Evolutionary conservation across 441 rosid species (phyloP), one percentile per base, ranked within the genome.

Genomic region (Pelargonium fulgidum): DNA sequence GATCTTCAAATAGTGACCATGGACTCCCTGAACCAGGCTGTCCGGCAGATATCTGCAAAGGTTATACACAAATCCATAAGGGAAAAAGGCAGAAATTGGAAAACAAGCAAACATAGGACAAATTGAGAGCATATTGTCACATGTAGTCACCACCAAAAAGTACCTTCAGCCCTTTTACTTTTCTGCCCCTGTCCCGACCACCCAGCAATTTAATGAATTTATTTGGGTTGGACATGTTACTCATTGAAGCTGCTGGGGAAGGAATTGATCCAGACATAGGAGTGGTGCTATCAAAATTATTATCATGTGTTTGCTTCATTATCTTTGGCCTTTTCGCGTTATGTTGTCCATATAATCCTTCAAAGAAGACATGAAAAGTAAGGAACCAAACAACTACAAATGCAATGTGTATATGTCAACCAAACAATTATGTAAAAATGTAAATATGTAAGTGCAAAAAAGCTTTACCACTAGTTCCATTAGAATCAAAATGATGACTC

Each of bases 1-100:
- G 99, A 75, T 96, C 99, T 79, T 96, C 99, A 80, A 93, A 91
- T 69, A 79, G 81, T 47, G 98, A 88, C 99, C 99, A 96, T 19
- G 89, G 86, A 86, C 88, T 85, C 79, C 89, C 97, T 76, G 83
- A 80, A 77, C 96, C 92, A 69, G 85, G 81, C 82, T 91, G 96
- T 72, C 84, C 87, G 72, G 87, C 75, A 80, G 92, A 77, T 58
- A 84, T 84, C 99, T 96, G 89, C 81, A 72, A 42, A 76, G 73
- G 33, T 70, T 54, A 74, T 65, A 67, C 62, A 73, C 73, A 73
- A 67, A 70, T 62, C 64, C 69, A 70, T 52, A 73, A 42, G 50
- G 68, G 14, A 56, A 56, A 41, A 74, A 17, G 69, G 66, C 39
- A 29, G 67, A 33, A 7, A 2, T 58, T 45, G 77, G 68, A 70